Base-by-base conservation (phyloP, 768 basidiomycete genomes). In the Suillus subalutaceus region DNA sequence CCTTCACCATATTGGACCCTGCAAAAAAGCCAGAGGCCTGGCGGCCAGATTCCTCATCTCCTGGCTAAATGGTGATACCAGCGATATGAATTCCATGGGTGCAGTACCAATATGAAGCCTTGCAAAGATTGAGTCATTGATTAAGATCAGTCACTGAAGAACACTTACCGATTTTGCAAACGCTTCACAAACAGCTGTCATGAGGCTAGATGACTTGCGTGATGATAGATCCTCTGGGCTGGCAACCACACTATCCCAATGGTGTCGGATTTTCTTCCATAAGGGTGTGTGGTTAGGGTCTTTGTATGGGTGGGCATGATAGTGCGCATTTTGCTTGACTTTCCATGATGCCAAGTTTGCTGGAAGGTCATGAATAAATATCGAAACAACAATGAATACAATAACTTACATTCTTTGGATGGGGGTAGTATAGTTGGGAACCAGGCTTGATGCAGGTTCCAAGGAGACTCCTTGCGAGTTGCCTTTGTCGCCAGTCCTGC, bases 391-490 rank as follows among this genome's bases (percentile, higher is more conserved):
- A 32, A 35, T 56, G 32, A 56, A 56, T 35, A 6, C 32, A 56
- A 56, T 56, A 56, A 35, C 32, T 35, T 35, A 56, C 20, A 5
- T 56, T 35, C 55, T 56, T 56, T 35, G 55, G 32, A 56, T 20
- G 32, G 55, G 2, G 18, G 55, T 35, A 56, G 55, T 35, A 56
- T 8, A 56, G 32, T 56, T 10, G 4, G 32, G 55, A 56, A 64
- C 63, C 63, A 64, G 26, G 63, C 63, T 43, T 64, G 56, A 37
- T 64, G 63, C 56, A 44, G 56, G 32, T 64, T 64, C 41, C 63
- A 64, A 10, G 38, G 4, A 16, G 30, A 59, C 56, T 58, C 63
- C 18, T 55, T 58, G 7, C 13, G 16, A 26, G 30, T 64, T 64
- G 63, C 63, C 56, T 64, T 58, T 6, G 3, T 64, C 15, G 38